These are phyloP conservation scores for Myxozyma sirexii DNA, from an alignment of 805 yeast species.

Conservation along the genomic window DNA sequence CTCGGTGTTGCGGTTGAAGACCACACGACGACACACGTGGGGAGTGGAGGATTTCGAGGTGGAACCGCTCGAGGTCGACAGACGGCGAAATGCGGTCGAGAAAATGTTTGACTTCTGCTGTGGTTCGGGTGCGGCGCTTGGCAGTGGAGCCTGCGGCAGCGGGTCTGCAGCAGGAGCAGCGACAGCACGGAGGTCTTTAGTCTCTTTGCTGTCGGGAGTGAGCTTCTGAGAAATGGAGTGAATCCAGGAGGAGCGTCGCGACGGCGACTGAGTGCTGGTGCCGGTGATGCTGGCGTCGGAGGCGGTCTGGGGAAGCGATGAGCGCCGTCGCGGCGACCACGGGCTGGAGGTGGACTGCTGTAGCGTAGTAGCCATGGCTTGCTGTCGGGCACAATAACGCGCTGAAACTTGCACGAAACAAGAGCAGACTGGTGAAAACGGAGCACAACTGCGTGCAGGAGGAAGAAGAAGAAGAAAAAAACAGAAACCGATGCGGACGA, in stretches of 20 bases:
- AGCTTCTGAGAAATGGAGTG: conserved; percentile 17
- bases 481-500: no score
- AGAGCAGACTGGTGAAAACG: no score
- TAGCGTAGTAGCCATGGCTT: no score
- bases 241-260: conserved; percentile 26
- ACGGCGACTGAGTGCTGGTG: not conserved
- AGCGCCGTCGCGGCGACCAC: no score
- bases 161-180: not conserved
- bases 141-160: not conserved
- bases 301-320: no score
- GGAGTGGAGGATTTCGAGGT: not conserved
- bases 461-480: no score
- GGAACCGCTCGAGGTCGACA: conserved; percentile 17
- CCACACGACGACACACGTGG: conserved; percentile 19
- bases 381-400: no score
- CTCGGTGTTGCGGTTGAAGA: conserved; percentile 26
- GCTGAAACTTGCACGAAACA: no score
- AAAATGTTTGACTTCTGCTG: not conserved
- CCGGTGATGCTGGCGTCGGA: no score
- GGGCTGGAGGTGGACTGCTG: no score
- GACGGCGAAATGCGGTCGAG: conserved; percentile 17
- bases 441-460: no score
- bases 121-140: not conserved
- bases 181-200: not conserved
- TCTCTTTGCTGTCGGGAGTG: conserved; percentile 1